These are phyloP conservation scores for Iris macrosiphon DNA, from an alignment of 106 monocot species.

Conservation along the genomic window DNA sequence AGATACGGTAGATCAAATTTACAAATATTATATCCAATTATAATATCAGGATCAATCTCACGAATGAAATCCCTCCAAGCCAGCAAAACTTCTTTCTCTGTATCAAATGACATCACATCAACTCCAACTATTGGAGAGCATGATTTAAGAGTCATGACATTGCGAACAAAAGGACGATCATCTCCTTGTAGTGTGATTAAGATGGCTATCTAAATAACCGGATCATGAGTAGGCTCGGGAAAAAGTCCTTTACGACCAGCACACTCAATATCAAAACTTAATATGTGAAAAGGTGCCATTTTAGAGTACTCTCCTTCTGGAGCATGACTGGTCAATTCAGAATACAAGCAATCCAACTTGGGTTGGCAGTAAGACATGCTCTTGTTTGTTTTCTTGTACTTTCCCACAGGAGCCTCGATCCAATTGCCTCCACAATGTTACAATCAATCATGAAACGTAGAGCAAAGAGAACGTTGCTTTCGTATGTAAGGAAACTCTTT, in stretches of 20 bases:
- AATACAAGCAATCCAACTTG: conserved; percentile 88
- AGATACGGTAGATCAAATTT: conserved; percentile 99
- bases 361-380: conserved; percentile 82
- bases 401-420: conserved; percentile 86
- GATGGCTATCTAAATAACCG: conserved; percentile 99
- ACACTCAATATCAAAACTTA: conserved; percentile 99
- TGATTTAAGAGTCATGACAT: conserved; percentile 97
- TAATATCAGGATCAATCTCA: conserved; percentile 92
- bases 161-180: conserved; percentile 68
- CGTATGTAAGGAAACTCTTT: conserved; percentile 89
- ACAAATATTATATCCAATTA: conserved; percentile 99
- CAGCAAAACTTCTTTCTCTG: conserved; percentile 81
- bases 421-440: conserved; percentile 94
- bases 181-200: conserved; percentile 91
- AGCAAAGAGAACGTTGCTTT: conserved; percentile 98
- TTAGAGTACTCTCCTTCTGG: conserved; percentile 95
- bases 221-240: conserved; percentile 96
- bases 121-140: conserved; percentile 95
- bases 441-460: conserved; percentile 99
- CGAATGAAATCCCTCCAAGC: conserved; percentile 99
- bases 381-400: conserved; percentile 53
- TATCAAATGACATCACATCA: conserved; percentile 94
- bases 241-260: conserved; percentile 98
- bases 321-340: conserved; percentile 83
- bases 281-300: conserved; percentile 97